Evolutionary conservation across 1,284 basidiomycete genomes (phyloP), one percentile per base, ranked within the genome.

Genomic region (Termitomyces sp.): DNA sequence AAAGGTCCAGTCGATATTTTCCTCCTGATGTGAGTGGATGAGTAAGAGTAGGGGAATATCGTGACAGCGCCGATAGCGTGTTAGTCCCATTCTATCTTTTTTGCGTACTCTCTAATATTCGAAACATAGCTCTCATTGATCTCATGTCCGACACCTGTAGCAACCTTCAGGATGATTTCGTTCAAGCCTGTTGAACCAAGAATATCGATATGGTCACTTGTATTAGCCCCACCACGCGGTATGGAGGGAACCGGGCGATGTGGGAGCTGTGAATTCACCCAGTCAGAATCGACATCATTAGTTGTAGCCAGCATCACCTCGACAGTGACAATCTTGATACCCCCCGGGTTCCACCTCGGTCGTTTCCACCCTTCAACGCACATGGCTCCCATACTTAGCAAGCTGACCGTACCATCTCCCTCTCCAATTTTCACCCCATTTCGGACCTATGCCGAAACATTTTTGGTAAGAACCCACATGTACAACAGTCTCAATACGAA

Each of bases 311-410:
- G 6, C 16, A 18, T 58, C 57, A 87, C 84, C 78, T 97, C 95
- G 58, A 95, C 86, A 3, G 93, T 97, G 14, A 87, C 81, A 33
- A 98, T 76, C 60, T 83, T 77, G 62, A 95, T 91, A 14, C 88
- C 82, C n/a, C 86, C 88, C 1, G 97, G 97, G 68, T 99, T 99
- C 90, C 94, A 99, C 47, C 86, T 77, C 57, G 80, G 78, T 51
- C 86, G 78, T 69, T 94, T 93, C 96, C 96, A 97, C 3, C 94
- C 96, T 63, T 92, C 90, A 6, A 88, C 85, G 64, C 96, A 98
- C 94, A 99, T 98, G 6, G 91, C 85, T 7, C 95, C 96, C 34
- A 97, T 75, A 60, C 91, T 93, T 14, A 97, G 68, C 16, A 97
- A 73, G 55, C 88, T 87, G 5, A 98, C 96, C 1, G 97, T 99